These are phyloP conservation scores for Scortechinia acanthostroma DNA, from an alignment of 2,329 filamentous ascomycete genomes.

Conservation along the genomic window DNA sequence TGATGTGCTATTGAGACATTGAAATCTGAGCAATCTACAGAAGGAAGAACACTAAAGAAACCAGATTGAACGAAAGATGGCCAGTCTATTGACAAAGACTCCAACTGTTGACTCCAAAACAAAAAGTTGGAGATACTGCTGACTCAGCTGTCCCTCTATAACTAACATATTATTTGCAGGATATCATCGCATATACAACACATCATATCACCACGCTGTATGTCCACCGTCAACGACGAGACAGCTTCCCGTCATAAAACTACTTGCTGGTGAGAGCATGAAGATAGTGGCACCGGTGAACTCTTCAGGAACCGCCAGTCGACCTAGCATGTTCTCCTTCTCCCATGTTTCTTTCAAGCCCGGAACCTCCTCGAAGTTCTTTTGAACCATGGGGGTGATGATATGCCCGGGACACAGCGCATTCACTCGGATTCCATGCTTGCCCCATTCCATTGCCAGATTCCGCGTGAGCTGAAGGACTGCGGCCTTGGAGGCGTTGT, in stretches of 20 bases:
- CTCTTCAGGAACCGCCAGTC: slow-evolving; percentile 46
- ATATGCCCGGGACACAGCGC: slow-evolving; percentile 65
- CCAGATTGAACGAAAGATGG: too few relatives aligned
- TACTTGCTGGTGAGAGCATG: slow-evolving; percentile 52
- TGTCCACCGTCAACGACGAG: slow-evolving; percentile 49
- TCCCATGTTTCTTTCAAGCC: slow-evolving; percentile 55
- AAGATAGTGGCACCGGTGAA: slow-evolving; percentile 56
- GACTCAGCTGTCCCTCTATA: too few relatives aligned
- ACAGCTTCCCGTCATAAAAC: slow-evolving; percentile 54
- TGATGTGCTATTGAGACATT: too few relatives aligned
- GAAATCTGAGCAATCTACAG: too few relatives aligned
- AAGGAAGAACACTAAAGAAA: too few relatives aligned
- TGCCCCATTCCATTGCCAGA: slow-evolving; percentile 57
- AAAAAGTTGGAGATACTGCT: too few relatives aligned
- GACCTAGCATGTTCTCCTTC: slow-evolving; percentile 66
- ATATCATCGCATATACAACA: slow-evolving; percentile 24
- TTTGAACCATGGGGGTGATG: slow-evolving; percentile 65
- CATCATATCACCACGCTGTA: slow-evolving; percentile 44
- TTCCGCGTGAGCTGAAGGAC: slow-evolving; percentile 56
- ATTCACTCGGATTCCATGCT: slow-evolving; percentile 59
- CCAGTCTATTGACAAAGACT: too few relatives aligned
- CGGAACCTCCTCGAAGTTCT: slow-evolving; percentile 62
- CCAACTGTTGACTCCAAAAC: too few relatives aligned
- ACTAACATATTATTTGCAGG: too few relatives aligned
- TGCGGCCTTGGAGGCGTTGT: slow-evolving; percentile 62